phyloP scores from a whole-genome alignment of 768 basidiomycete genomes.

The Amanita molliuscula region DNA sequence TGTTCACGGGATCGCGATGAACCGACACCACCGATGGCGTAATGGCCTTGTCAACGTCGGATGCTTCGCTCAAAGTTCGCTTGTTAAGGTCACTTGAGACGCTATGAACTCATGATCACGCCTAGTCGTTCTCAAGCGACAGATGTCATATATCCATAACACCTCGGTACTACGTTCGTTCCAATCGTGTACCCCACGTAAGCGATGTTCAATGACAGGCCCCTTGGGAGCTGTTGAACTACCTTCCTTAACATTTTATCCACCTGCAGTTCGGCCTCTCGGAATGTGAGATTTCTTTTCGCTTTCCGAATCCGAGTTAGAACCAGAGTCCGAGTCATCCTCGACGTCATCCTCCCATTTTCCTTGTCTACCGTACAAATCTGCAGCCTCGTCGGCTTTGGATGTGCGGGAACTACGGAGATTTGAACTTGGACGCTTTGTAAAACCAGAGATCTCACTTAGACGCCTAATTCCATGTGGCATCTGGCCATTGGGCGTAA shows the following conservation, averaged over 20 bases:
- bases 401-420: background rate
- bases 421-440: background rate
- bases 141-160: too few species aligned
- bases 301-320: conserved; percentile 30
- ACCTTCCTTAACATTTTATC: background rate
- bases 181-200: background rate
- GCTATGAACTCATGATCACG: background rate
- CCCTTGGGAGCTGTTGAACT: too few species aligned
- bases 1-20: background rate
- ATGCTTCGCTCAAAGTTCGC: background rate
- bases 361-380: conserved; percentile 2
- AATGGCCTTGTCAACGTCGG: background rate
- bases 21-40: background rate
- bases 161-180: too few species aligned
- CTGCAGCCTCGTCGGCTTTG: background rate
- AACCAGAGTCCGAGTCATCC: background rate
- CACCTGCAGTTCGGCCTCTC: conserved; percentile 42
- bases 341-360: background rate
- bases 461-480: background rate
- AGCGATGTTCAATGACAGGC: background rate
- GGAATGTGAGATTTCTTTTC: conserved; percentile 50
- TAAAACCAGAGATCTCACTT: background rate
- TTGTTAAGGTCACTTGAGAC: background rate
- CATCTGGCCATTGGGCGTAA: background rate
- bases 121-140: too few species aligned